Percentiles rank a stretch among this genome's conserved stretches.
Conservation (phyloP, 352 stramenopile genomes). For the Globisporangium rhizosaccharum region DNA sequence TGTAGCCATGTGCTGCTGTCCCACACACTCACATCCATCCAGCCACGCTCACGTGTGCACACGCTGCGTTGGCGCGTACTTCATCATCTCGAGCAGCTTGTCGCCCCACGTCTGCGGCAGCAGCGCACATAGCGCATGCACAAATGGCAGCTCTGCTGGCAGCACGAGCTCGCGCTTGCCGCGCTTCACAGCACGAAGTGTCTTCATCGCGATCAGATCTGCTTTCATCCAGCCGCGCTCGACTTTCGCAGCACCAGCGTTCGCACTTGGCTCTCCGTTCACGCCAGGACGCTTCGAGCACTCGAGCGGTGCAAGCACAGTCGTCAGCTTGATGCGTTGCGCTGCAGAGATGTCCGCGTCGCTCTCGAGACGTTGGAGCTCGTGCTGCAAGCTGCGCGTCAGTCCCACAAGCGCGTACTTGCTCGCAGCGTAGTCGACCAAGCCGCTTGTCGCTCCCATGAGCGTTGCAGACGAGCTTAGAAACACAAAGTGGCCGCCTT, state of each 20-base stretch:
- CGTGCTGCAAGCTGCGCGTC: slow-evolving; percentile 6
- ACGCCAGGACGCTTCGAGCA: slow-evolving; percentile 2
- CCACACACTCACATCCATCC: not conserved
- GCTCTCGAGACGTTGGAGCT: slow-evolving; percentile 5
- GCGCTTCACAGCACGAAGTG: slow-evolving; percentile 11
- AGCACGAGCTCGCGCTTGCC: slow-evolving; percentile 15
- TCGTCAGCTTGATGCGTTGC: slow-evolving; percentile 7
- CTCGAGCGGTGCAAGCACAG: slow-evolving; percentile 11
- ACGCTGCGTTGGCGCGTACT: slow-evolving; percentile 6
- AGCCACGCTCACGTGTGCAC: not conserved
- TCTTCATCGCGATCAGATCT: slow-evolving; percentile 9
- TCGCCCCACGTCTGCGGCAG: slow-evolving; percentile 16
- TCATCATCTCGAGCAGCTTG: slow-evolving; percentile 13
- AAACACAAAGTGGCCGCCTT: slow-evolving; percentile 15
- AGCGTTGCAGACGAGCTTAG: slow-evolving; percentile 12
- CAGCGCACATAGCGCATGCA: slow-evolving; percentile 5
- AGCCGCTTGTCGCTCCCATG: slow-evolving; percentile 1
- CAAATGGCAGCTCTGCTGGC: slow-evolving; percentile 5
- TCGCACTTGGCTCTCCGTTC: not conserved
- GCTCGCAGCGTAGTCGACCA: slow-evolving; percentile 16
- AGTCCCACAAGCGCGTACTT: slow-evolving; percentile 14
- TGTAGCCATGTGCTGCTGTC: no score
- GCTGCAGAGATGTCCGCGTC: not conserved
- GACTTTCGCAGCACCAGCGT: not conserved
- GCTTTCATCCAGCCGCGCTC: slow-evolving; percentile 13